Conservation (phyloP, 2,329 filamentous ascomycete species). For the Purpureocillium lavendulum region DNA sequence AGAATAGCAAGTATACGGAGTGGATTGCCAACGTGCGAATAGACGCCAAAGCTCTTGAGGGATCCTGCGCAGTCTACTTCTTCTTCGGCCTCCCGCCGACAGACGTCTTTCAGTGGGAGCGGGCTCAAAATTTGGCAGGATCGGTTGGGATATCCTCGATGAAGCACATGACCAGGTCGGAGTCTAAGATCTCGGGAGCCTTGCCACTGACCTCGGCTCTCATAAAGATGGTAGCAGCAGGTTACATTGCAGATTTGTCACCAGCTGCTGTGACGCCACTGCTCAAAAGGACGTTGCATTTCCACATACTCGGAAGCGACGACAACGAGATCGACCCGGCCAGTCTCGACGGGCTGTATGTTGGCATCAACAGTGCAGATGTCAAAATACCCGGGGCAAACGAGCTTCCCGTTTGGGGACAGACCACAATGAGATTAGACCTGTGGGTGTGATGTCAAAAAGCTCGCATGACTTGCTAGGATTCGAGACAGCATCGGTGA, state of each 20-base stretch:
- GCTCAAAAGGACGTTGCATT: slow-evolving; percentile 28
- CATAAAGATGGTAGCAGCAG: slow-evolving; percentile 29
- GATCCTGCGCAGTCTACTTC: slow-evolving; percentile 55
- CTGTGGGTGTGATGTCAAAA: slow-evolving; percentile 12
- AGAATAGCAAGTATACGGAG: slow-evolving; percentile 41
- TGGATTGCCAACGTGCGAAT: slow-evolving; percentile 63
- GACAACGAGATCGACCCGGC: slow-evolving; percentile 15
- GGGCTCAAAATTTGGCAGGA: slow-evolving; percentile 49
- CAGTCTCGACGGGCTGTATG: slow-evolving; percentile 18
- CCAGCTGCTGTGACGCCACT: slow-evolving; percentile 29
- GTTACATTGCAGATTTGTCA: slow-evolving; percentile 27
- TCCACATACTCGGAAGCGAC: slow-evolving; percentile 19
- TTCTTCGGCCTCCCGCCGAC: slow-evolving; percentile 51
- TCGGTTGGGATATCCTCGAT: slow-evolving; percentile 49
- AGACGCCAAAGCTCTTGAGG: slow-evolving; percentile 49
- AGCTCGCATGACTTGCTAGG: too few relatives aligned
- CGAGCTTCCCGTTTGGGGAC: slow-evolving; percentile 20
- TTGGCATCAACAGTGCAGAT: slow-evolving; percentile 21
- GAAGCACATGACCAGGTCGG: slow-evolving; percentile 21
- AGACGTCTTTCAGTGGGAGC: slow-evolving; percentile 40
- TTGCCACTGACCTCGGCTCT: slow-evolving; percentile 43
- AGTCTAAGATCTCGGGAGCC: slow-evolving; percentile 35
- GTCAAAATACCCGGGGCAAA: slow-evolving; percentile 16
- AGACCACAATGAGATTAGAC: slow-evolving; percentile 11
- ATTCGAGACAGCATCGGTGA: too few relatives aligned